These are phyloP conservation scores for Sanchytrium tribonematis DNA, from an alignment of 371 early-diverging fungal genomes.

Conservation along the genomic window DNA sequence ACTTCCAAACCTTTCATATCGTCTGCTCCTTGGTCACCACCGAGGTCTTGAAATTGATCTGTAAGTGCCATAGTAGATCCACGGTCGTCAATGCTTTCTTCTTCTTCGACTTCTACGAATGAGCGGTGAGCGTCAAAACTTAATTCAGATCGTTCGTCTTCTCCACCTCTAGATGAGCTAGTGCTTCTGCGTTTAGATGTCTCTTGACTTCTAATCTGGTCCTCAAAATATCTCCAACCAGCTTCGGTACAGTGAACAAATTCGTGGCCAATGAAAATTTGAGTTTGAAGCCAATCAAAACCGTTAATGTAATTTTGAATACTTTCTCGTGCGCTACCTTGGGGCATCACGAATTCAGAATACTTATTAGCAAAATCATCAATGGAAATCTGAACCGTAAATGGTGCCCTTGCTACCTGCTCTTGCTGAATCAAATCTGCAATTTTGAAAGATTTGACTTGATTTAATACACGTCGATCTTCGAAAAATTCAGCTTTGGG, in stretches of 20 bases:
- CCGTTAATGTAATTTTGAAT: neutral
- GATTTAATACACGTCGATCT: slow-evolving; percentile 21
- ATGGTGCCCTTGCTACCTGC: neutral
- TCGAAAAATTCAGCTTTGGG: slow-evolving; percentile 28
- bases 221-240: neutral
- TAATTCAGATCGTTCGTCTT: neutral
- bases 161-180: neutral
- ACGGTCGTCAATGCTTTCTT: neutral
- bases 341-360: neutral
- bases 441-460: slow-evolving; percentile 24
- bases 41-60: neutral
- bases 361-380: neutral
- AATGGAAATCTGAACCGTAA: neutral
- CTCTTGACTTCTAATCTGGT: neutral
- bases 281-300: neutral
- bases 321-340: neutral
- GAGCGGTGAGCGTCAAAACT: neutral
- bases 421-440: slow-evolving; percentile 12
- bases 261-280: neutral
- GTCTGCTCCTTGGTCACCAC: neutral
- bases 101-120: neutral
- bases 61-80: neutral
- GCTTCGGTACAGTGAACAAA: neutral
- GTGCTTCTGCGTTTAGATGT: neutral
- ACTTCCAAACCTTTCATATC: neutral